These are phyloP conservation scores for Nicotiana knightiana DNA, from an alignment of 257 asterid species.

Conservation along the genomic window DNA sequence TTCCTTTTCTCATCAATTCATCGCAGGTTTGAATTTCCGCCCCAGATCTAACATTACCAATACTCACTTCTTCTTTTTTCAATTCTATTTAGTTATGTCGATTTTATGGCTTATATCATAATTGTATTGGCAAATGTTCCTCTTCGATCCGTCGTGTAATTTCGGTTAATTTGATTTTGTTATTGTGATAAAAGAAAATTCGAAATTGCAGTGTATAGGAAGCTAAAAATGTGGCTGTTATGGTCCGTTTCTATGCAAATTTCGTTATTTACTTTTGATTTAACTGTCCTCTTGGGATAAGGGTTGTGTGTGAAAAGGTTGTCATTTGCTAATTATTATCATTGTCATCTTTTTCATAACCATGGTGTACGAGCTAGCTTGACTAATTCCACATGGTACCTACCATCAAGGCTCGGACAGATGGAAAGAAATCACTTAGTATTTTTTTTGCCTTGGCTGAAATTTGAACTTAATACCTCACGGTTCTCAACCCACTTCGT, in stretches of 20 bases:
- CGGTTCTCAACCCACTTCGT: too few relatives aligned
- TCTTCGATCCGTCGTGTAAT: neutral
- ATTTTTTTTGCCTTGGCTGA: too few relatives aligned
- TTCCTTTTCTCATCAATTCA: constrained; percentile 36
- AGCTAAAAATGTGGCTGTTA: neutral
- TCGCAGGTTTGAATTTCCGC: constrained; percentile 34
- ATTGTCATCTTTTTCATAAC: too few relatives aligned
- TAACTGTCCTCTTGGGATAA: neutral
- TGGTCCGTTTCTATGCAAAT: neutral
- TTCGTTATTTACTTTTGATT: neutral
- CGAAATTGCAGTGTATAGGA: neutral
- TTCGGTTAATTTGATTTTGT: neutral
- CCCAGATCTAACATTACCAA: neutral
- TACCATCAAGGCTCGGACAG: too few relatives aligned
- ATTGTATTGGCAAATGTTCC: neutral
- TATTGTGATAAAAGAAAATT: neutral
- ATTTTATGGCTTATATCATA: neutral
- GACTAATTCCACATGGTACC: too few relatives aligned
- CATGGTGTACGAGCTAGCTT: too few relatives aligned
- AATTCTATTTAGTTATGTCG: neutral
- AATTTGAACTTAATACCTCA: too few relatives aligned
- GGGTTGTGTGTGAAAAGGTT: neutral
- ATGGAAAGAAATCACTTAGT: too few relatives aligned
- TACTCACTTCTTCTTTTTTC: neutral
- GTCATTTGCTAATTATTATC: neutral